Percentiles rank a stretch among this genome's conserved stretches.
Evolutionary conservation across 371 early-diverging fungal genomes (phyloP).

Genomic region (Ecytonucleospora hepatopenaei): DNA sequence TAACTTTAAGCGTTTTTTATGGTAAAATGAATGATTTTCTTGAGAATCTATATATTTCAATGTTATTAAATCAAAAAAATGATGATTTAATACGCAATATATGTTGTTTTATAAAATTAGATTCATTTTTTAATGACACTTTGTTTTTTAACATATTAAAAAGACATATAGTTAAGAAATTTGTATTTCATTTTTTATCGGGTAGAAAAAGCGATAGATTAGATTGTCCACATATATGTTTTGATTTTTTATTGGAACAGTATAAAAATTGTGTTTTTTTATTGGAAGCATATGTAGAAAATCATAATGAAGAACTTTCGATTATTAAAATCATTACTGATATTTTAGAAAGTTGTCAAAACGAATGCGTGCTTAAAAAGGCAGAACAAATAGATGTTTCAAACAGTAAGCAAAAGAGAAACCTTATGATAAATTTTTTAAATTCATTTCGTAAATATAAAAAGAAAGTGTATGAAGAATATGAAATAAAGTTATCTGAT

Average conservation of each 20-base stretch:
- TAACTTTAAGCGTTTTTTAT: no score
- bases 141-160: conserved; percentile 29
- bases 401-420: conserved; percentile 45
- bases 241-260: conserved; percentile 45
- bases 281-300: conserved; percentile 23
- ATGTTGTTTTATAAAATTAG: conserved; percentile 33
- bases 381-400: conserved; percentile 4
- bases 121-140: conserved; percentile 26
- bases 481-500: conserved; percentile 8
- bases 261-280: conserved; percentile 22
- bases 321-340: background rate
- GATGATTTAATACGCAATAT: conserved; percentile 41
- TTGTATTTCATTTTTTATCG: conserved; percentile 55
- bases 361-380: background rate
- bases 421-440: conserved; percentile 46
- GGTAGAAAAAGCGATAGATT: conserved; percentile 54
- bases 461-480: conserved; percentile 20
- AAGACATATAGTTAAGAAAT: conserved; percentile 21
- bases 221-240: conserved; percentile 57
- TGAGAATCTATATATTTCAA: conserved; percentile 15
- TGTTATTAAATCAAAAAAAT: conserved; percentile 19
- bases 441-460: conserved; percentile 27
- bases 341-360: background rate
- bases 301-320: conserved; percentile 3
- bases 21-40: conserved; percentile 27